Evolutionary conservation across 192 early-diverging fungal species (phyloP), one percentile per base, ranked within the genome.

Genomic region (Allomyces arbusculus): DNA sequence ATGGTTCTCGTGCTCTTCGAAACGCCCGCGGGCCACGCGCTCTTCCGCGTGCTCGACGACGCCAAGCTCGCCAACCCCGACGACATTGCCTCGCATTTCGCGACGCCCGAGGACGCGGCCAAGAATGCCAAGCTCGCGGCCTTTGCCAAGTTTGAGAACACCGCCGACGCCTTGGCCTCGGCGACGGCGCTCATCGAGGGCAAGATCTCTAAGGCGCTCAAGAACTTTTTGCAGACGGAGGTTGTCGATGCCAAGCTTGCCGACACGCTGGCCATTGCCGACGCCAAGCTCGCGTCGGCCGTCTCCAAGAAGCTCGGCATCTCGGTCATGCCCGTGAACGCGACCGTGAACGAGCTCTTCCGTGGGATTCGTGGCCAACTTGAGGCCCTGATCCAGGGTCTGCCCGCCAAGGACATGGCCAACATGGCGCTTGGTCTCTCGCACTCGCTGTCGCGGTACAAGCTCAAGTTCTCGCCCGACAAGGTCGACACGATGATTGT

Each of bases 401-500:
- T 95, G 24, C 81, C 89, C 43, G 78, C 85, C n/a, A 66, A 84
- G n/a, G 92, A 95, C 70, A 81, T 98, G 82, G 83, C 82, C 45
- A 87, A 91, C 65, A 96, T 98, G 93, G 85, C 91, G 68, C 86
- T 98, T 63, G 95, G 95, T 87, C 87, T 99, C 63, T 95, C 94
- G 63, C 95, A 99, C 86, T 95, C 92, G 44, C 87, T 96, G 62
- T 99, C 95, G 23, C 90, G 95, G 44, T 95, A 95, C 80, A 96
- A 96, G 81, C 90, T 99, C 79, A 99, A 99, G 80, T 99, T 99
- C 84, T 89, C 86, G 58, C 91, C 94, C 69, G 95, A 99, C 80
- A 99, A 96, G 85, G 92, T 96, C 14, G 95, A 99, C 81, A 99
- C 94, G 50, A 99, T 99, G 96, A 95, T 97, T 75, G 91, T 96